Evolutionary conservation across 2,329 filamentous ascomycete species (phyloP).

Genomic region (Cytospora leucostoma): DNA sequence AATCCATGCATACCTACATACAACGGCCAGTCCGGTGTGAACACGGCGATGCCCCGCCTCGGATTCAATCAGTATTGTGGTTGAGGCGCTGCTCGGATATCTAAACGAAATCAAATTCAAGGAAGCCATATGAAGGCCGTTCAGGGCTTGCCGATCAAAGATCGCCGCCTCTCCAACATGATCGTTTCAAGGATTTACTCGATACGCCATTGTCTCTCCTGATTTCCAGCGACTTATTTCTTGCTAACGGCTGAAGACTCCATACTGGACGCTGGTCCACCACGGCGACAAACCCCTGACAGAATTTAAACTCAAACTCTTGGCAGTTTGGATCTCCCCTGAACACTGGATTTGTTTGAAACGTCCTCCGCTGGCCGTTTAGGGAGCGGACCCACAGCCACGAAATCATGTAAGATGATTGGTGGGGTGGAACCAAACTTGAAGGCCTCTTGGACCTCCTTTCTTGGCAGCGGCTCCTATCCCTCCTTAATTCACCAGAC

Average conservation of each 20-base stretch:
- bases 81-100: conserved; percentile 6
- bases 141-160: neutral
- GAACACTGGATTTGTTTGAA: conserved; percentile 15
- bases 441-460: neutral
- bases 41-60: too few relatives aligned
- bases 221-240: neutral
- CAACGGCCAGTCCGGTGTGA: too few relatives aligned
- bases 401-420: conserved; percentile 19
- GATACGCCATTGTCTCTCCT: neutral
- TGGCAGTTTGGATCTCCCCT: conserved; percentile 8
- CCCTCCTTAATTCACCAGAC: conserved; percentile 13
- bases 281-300: conserved; percentile 10
- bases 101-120: neutral
- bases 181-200: neutral
- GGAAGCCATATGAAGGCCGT: neutral
- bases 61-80: neutral
- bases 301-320: conserved; percentile 8
- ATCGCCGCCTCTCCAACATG: neutral
- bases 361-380: conserved; percentile 2
- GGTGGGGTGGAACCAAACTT: conserved; percentile 4
- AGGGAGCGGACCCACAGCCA: conserved; percentile 4
- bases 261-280: neutral
- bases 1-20: too few relatives aligned
- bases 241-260: neutral
- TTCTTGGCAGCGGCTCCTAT: conserved; percentile 22